Base-by-base conservation (phyloP, 1,139 yeast genomes). In the Candida pseudocylindracea region DNA sequence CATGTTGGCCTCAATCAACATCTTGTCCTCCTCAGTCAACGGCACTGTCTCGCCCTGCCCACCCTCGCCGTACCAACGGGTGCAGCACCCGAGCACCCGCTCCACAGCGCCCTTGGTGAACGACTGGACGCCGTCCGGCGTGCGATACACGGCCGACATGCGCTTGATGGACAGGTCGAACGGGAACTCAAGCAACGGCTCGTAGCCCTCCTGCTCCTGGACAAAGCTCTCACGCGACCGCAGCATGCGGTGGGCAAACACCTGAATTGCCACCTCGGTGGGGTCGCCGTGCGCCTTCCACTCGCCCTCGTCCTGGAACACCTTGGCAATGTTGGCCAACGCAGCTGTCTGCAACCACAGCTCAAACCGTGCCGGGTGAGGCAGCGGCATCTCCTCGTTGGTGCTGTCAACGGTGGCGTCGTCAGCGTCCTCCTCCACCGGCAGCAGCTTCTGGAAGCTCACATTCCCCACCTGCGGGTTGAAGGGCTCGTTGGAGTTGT, bases 261-360 rank as follows among this genome's bases (percentile, higher is more conserved):
- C 83, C 44, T 76, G 79, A 38, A 78, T 72, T 10, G 92, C 88
- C 44, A 74, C 68, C 51, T 78, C 92, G 3, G 92, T 78, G 29
- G 92, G 83, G 46, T 78, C 92, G 34, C 91, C 92, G 43, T 71
- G 73, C 11, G 80, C 81, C 42, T 67, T 68, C 88, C 91, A 78
- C n/a, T 54, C 46, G 26, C 55, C 58, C 29, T 49, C 56, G 35
- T 54, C 55, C 24, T 45, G 43, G 29, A 55, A 55, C 15, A 76
- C 67, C 12, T 60, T 56, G 3, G 91, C 83, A 45, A 75, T 68
- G 43, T 78, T 78, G 28, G 88, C 88, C 42, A 78, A 51, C 2
- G 83, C 62, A 8, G 85, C 79, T 31, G 72, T 57, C 29, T 50
- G 42, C 34, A 73, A 50, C 73, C 78, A 74, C 9, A 32, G 29